Percentiles rank a stretch among this genome's conserved stretches.
Evolutionary conservation across 768 basidiomycete genomes (phyloP).

Genomic region (Dictyophora rubrovolvata): DNA sequence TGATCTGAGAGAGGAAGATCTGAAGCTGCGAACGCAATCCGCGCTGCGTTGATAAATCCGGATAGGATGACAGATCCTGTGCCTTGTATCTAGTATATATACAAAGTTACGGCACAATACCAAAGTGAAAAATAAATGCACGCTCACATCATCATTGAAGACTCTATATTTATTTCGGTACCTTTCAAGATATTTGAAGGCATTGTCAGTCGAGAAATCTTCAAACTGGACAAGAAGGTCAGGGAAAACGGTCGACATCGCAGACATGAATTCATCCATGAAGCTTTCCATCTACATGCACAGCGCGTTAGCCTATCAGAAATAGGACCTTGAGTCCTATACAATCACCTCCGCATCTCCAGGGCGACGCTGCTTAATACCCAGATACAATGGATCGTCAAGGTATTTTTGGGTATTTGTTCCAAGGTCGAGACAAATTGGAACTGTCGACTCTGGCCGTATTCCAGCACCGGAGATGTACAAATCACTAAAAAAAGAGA

Average conservation of each 20-base stretch:
- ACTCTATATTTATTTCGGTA: constrained; percentile 23
- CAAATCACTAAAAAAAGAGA: constrained; percentile 20
- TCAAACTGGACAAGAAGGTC: constrained; percentile 26
- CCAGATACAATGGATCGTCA: constrained; percentile 34
- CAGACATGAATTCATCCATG: constrained; percentile 32
- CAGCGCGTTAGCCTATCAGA: background rate
- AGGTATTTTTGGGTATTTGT: constrained; percentile 30
- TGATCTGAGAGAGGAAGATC: constrained; percentile 27
- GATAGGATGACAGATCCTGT: constrained; percentile 33
- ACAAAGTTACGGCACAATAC: background rate
- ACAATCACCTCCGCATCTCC: constrained; percentile 13
- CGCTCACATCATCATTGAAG: constrained; percentile 26
- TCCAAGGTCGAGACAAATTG: constrained; percentile 20
- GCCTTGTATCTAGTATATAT: constrained; percentile 21
- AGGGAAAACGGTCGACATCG: constrained; percentile 26
- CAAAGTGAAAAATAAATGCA: background rate
- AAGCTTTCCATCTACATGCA: constrained; percentile 20
- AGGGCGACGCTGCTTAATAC: constrained; percentile 23
- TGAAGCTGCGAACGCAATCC: constrained; percentile 20
- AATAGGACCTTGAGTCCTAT: background rate
- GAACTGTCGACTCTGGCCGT: constrained; percentile 3
- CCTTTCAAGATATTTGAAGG: constrained; percentile 29
- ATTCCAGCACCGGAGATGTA: constrained; percentile 31
- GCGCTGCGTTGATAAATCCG: constrained; percentile 32
- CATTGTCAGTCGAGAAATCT: constrained; percentile 22